Percentiles rank a stretch among this genome's conserved stretches.
Evolutionary conservation across 2,329 filamentous ascomycete genomes (phyloP).

Genomic region (Blastomyces parvus): DNA sequence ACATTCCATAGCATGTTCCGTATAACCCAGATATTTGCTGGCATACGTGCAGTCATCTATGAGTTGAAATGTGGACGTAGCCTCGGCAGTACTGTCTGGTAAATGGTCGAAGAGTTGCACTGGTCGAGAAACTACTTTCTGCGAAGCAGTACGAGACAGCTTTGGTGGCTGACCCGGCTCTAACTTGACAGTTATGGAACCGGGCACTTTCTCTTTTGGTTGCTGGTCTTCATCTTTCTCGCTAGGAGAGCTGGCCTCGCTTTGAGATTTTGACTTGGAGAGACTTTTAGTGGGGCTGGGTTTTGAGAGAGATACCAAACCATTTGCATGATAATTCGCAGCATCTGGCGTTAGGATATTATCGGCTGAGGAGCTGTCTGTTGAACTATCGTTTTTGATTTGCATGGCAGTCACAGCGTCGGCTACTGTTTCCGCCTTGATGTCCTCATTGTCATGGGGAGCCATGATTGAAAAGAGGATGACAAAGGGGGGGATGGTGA

Average conservation of each 20-base stretch:
- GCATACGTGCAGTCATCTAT: conserved; percentile 84
- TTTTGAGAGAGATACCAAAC: conserved; percentile 12
- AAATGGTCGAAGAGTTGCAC: conserved; percentile 62
- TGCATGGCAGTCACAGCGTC: conserved; percentile 31
- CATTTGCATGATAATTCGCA: conserved; percentile 17
- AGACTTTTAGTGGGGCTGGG: conserved; percentile 16
- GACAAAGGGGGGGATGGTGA: neutral
- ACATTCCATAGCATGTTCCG: conserved; percentile 88
- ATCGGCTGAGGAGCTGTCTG: conserved; percentile 21
- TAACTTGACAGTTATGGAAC: conserved; percentile 53
- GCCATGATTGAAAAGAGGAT: conserved; percentile 26
- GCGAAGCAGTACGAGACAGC: conserved; percentile 61
- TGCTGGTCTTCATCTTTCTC: conserved; percentile 31
- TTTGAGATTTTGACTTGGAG: conserved; percentile 19
- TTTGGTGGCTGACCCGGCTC: conserved; percentile 60
- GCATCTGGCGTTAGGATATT: conserved; percentile 13
- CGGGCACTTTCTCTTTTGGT: conserved; percentile 48
- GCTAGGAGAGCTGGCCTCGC: conserved; percentile 19
- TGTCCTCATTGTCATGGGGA: conserved; percentile 34
- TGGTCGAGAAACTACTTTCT: conserved; percentile 56
- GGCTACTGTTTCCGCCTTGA: conserved; percentile 26
- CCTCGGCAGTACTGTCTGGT: conserved; percentile 68
- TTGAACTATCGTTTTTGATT: conserved; percentile 22
- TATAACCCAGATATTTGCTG: conserved; percentile 80
- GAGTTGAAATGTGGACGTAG: conserved; percentile 65